Evolutionary conservation across 371 early-diverging fungal species (phyloP).

Genomic region (Batkoa obscura): DNA sequence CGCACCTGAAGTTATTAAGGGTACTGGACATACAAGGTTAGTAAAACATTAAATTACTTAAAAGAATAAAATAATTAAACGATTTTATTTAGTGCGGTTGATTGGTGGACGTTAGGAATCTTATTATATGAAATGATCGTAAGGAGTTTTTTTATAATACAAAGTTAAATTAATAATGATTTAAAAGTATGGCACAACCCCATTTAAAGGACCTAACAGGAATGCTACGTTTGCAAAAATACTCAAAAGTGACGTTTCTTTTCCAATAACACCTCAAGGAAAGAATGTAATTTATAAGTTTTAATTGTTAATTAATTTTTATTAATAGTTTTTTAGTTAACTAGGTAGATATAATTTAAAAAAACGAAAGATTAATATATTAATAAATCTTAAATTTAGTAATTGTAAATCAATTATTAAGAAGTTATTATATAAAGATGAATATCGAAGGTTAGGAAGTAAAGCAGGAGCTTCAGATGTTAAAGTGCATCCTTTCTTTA

Average conservation of each 20-base stretch:
- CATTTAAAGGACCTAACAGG: constrained; percentile 80
- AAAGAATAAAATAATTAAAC: neutral
- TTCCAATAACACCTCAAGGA: constrained; percentile 36
- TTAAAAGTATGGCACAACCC: constrained; percentile 64
- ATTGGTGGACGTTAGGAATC: constrained; percentile 98
- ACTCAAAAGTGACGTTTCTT: constrained; percentile 48
- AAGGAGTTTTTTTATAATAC: constrained; percentile 8
- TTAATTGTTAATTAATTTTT: too few species aligned
- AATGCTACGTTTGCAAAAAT: constrained; percentile 72
- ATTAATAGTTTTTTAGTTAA: too few species aligned
- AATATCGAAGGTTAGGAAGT: constrained; percentile 64
- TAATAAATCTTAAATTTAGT: constrained; percentile 5
- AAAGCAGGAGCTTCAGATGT: constrained; percentile 85
- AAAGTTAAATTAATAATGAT: constrained; percentile 1
- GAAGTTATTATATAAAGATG: constrained; percentile 72
- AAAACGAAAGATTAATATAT: neutral
- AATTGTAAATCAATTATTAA: constrained; percentile 54
- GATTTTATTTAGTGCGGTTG: constrained; percentile 43
- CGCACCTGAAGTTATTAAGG: constrained; percentile 41
- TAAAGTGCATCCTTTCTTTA: constrained; percentile 85
- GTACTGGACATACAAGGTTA: constrained; percentile 65
- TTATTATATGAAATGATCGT: constrained; percentile 91
- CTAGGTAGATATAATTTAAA: too few species aligned
- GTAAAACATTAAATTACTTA: neutral
- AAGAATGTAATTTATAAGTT: constrained; percentile 24